Evolutionary conservation across 345 rosid genomes (phyloP).

Genomic region (Hibiscus trionum): DNA sequence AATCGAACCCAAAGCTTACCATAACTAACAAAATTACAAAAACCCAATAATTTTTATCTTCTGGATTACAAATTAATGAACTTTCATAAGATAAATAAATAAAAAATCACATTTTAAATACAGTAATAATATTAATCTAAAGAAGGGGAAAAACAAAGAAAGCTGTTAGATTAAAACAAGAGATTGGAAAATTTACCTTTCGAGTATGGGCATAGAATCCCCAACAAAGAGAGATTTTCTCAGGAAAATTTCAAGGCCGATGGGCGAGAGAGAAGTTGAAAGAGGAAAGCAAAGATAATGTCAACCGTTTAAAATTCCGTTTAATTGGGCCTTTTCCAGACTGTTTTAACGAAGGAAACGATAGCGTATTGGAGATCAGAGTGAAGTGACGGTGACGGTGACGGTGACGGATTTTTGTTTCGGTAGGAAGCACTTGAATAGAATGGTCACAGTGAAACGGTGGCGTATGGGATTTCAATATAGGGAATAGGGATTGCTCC

Average conservation of each 20-base stretch:
- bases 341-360: background rate
- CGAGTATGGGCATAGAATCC: background rate
- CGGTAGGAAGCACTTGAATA: background rate
- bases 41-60: background rate
- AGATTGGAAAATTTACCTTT: background rate
- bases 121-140: background rate
- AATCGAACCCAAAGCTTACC: background rate
- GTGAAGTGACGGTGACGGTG: slow-evolving; percentile 3
- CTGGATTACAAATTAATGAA: background rate
- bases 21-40: background rate
- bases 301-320: background rate
- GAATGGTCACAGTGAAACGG: background rate
- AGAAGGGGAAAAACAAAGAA: background rate
- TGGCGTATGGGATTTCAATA: background rate
- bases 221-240: background rate
- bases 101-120: background rate
- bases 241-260: background rate
- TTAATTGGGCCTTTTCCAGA: background rate
- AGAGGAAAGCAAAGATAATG: background rate
- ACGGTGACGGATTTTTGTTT: background rate
- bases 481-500: too few species aligned
- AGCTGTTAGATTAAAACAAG: background rate
- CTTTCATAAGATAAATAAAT: background rate
- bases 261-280: background rate
- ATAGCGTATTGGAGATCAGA: background rate